A percentile compares a stretch with the other conserved stretches of the same genome.
phyloP scores from a whole-genome alignment of 2,329 filamentous ascomycete genomes.

The Diaporthe sp. region DNA sequence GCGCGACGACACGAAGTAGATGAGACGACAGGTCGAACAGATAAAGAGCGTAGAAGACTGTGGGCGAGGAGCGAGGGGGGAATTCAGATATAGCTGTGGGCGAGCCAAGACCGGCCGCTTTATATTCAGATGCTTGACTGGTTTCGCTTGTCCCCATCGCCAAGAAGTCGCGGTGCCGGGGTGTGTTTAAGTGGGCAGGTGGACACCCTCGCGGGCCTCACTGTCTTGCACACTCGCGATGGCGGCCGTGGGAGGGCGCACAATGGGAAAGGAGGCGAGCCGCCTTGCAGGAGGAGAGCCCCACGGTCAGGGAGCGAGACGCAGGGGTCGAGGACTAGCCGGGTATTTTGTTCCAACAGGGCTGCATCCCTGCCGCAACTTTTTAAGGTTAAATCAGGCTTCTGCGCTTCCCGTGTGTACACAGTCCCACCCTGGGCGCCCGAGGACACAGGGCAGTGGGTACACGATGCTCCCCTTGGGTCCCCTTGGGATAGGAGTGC shows the following conservation, averaged over 20 bases:
- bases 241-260: constrained; percentile 15
- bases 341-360: constrained; percentile 5
- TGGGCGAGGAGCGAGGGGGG: constrained; percentile 17
- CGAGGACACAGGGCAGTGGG: background rate
- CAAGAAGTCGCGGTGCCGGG: constrained; percentile 33
- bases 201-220: constrained; percentile 16
- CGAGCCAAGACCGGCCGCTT: constrained; percentile 33
- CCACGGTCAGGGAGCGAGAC: constrained; percentile 36
- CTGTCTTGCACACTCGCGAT: constrained; percentile 10
- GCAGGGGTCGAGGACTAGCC: constrained; percentile 26
- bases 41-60: constrained; percentile 10
- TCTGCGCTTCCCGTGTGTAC: constrained; percentile 17
- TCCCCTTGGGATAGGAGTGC: background rate
- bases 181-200: constrained; percentile 26
- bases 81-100: constrained; percentile 30
- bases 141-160: constrained; percentile 36
- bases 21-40: constrained; percentile 32
- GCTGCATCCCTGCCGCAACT: constrained; percentile 24
- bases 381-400: constrained; percentile 38
- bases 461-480: background rate
- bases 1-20: constrained; percentile 30
- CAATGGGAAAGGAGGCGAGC: constrained; percentile 36
- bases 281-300: constrained; percentile 27
- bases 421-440: background rate
- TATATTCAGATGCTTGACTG: constrained; percentile 29